A percentile compares a stretch with the other conserved stretches of the same genome.
phyloP scores from a whole-genome alignment of 345 rosid species.

The Euphorbia peplus region DNA sequence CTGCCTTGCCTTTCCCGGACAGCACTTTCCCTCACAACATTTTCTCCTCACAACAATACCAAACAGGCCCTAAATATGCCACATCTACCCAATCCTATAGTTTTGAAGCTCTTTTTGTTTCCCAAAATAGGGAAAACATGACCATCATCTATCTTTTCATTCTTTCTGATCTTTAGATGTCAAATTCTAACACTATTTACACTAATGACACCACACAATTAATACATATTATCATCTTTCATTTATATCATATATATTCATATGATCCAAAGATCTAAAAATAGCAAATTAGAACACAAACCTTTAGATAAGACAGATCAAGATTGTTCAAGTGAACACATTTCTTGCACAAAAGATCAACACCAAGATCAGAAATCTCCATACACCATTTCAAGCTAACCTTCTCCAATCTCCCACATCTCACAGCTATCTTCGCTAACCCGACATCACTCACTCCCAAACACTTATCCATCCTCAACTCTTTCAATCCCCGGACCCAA shows the following conservation, averaged over 20 bases:
- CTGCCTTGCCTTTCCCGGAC: too few relatives aligned
- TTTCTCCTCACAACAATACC: too few relatives aligned
- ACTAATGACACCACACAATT: too few relatives aligned
- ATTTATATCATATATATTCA: too few relatives aligned
- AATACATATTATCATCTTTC: too few relatives aligned
- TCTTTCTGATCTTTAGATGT: not conserved
- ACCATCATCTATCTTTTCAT: not conserved
- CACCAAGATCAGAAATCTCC: slow-evolving; percentile 78
- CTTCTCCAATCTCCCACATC: slow-evolving; percentile 58
- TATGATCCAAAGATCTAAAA: too few relatives aligned
- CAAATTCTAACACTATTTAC: too few relatives aligned
- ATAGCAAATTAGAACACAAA: slow-evolving; percentile 20
- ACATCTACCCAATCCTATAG: not conserved
- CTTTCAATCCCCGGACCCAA: slow-evolving; percentile 51
- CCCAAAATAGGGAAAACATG: not conserved
- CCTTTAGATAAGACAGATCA: slow-evolving; percentile 87
- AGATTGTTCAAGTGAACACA: slow-evolving; percentile 56
- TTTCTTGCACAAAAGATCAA: slow-evolving; percentile 84
- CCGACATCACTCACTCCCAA: slow-evolving; percentile 80
- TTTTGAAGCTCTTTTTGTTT: not conserved
- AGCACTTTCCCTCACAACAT: too few relatives aligned
- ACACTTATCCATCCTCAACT: slow-evolving; percentile 79
- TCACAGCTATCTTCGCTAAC: slow-evolving; percentile 70
- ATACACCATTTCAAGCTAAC: slow-evolving; percentile 93
- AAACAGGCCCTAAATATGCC: too few relatives aligned